A percentile compares a stretch with the other conserved stretches of the same genome.
Evolutionary conservation across 352 stramenopile genomes (phyloP).

Genomic region (Pythium phragmitis): DNA sequence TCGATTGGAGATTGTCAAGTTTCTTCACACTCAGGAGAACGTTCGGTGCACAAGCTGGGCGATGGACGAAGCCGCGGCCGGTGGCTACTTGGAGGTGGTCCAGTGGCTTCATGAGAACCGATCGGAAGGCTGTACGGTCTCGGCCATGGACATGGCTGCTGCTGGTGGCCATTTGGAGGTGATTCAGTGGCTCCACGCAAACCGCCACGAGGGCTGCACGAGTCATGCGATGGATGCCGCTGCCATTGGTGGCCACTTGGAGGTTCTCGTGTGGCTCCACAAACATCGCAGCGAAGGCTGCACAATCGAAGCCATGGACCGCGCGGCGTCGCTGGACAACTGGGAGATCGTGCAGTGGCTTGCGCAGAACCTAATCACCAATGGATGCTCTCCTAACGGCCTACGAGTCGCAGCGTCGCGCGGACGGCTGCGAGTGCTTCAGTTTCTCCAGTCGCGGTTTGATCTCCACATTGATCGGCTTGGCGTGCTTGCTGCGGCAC

Average conservation of each 20-base stretch:
- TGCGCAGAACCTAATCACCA: background rate
- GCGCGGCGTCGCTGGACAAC: slow-evolving; percentile 10
- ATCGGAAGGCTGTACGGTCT: slow-evolving; percentile 5
- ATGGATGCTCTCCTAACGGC: slow-evolving; percentile 1
- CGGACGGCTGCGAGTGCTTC: background rate
- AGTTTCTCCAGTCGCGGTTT: slow-evolving; percentile 5
- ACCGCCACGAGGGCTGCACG: slow-evolving; percentile 12
- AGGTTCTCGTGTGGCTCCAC: slow-evolving; percentile 24
- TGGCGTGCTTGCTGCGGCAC: background rate
- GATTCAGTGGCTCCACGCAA: slow-evolving; percentile 21
- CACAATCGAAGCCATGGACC: slow-evolving; percentile 19
- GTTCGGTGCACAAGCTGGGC: slow-evolving; percentile 20
- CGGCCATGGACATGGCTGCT: slow-evolving; percentile 10
- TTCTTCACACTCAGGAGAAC: background rate
- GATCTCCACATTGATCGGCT: background rate
- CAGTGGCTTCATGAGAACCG: slow-evolving; percentile 63
- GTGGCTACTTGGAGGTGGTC: slow-evolving; percentile 59
- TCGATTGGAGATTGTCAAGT: slow-evolving; percentile 7
- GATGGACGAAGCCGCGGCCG: slow-evolving; percentile 65
- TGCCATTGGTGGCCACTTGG: slow-evolving; percentile 9
- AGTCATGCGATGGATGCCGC: slow-evolving; percentile 15
- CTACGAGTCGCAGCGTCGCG: slow-evolving; percentile 2
- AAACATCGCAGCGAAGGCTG: slow-evolving; percentile 21
- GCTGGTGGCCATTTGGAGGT: slow-evolving; percentile 9
- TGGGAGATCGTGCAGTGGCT: slow-evolving; percentile 23